Evolutionary conservation across 768 basidiomycete genomes (phyloP).

Genomic region (Clavaria fumosa): DNA sequence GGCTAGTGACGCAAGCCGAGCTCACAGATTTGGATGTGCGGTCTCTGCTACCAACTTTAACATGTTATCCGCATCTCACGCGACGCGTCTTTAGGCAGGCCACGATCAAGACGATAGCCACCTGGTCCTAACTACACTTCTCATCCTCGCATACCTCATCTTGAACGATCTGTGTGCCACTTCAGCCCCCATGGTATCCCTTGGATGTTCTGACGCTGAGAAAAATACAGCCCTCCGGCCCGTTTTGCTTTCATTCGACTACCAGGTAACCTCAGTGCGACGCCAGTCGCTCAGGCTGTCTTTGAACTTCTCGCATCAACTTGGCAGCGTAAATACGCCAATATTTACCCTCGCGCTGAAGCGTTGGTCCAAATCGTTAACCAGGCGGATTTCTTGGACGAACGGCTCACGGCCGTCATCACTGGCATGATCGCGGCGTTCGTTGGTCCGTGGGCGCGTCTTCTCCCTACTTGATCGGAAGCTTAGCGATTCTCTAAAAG

Average conservation of each 20-base stretch:
- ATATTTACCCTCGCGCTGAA: conserved; percentile 36
- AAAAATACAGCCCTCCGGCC: conserved; percentile 39
- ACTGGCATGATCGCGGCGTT: conserved; percentile 31
- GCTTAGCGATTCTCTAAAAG: conserved; percentile 19
- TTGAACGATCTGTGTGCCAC: conserved; percentile 43
- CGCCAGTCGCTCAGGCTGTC: conserved; percentile 33
- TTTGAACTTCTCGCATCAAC: conserved; percentile 32
- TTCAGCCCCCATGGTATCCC: too few relatives aligned
- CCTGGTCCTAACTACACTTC: conserved; percentile 40
- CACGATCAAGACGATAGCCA: conserved; percentile 26
- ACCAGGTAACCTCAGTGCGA: conserved; percentile 28
- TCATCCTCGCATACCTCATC: conserved; percentile 52
- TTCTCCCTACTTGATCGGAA: background rate
- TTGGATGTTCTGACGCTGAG: too few relatives aligned
- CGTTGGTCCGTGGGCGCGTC: conserved; percentile 28
- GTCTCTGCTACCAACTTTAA: conserved; percentile 4
- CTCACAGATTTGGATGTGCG: conserved; percentile 38
- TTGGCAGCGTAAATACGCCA: conserved; percentile 37
- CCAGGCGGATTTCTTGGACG: conserved; percentile 30
- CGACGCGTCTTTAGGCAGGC: too few relatives aligned
- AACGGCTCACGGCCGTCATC: conserved; percentile 30
- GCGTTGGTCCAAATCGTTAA: conserved; percentile 26
- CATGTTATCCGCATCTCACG: too few relatives aligned
- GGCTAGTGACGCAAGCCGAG: conserved; percentile 35
- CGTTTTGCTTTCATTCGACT: conserved; percentile 41